A percentile compares a stretch with the other conserved stretches of the same genome.
Conservation (phyloP, 106 monocot genomes). For the Narthecium ossifragum region DNA sequence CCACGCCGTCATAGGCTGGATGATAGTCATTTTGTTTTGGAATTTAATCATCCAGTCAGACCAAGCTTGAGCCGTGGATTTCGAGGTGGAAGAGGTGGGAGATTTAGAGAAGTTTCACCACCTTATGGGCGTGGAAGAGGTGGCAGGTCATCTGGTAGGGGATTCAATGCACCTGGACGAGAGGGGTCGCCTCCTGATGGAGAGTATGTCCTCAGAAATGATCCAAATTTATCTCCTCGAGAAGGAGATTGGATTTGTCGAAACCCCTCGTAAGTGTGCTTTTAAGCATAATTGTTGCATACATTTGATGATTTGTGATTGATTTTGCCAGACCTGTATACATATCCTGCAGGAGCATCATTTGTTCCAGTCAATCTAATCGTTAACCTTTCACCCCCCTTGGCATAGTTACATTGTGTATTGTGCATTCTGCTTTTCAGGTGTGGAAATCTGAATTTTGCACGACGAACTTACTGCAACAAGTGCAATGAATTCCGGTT, state of each 20-base stretch:
- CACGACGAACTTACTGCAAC: conserved; percentile 67
- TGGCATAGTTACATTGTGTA: no score
- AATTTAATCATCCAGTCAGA: conserved; percentile 19
- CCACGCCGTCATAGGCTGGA: conserved; percentile 24
- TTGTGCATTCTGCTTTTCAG: conserved; percentile 21
- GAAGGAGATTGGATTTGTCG: conserved; percentile 96
- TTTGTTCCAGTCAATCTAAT: no score
- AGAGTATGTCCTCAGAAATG: conserved; percentile 59
- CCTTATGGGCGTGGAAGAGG: conserved; percentile 34
- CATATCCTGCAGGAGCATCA: no score
- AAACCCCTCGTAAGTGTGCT: conserved; percentile 60
- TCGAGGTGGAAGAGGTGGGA: conserved; percentile 44
- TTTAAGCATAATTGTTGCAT: neutral
- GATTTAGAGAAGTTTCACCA: conserved; percentile 41
- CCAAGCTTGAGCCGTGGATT: conserved; percentile 28
- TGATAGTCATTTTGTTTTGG: conserved; percentile 22
- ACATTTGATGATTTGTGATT: neutral
- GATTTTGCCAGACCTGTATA: neutral
- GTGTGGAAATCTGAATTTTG: conserved; percentile 90
- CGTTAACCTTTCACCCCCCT: no score
- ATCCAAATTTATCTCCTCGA: conserved; percentile 86
- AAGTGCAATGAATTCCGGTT: conserved; percentile 59
- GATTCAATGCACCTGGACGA: conserved; percentile 18
- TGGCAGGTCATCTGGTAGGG: conserved; percentile 27
- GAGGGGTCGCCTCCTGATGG: conserved; percentile 18